These are phyloP conservation scores for Sporothrix schenckii DNA, from an alignment of 2,329 filamentous ascomycete genomes.

Conservation along the genomic window DNA sequence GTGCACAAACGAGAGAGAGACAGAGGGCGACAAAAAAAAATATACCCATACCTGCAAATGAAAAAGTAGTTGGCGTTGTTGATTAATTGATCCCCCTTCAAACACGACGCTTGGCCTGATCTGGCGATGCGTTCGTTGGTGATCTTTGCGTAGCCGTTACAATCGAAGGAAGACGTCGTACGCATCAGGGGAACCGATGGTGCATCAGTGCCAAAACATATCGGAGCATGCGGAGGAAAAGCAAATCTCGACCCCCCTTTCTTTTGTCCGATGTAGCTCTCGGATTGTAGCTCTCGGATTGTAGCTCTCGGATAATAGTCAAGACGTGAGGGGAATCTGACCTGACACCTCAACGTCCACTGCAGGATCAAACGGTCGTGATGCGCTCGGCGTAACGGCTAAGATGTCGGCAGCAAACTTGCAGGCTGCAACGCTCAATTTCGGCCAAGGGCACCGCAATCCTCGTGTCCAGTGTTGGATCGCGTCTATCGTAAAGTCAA, in stretches of 20 bases:
- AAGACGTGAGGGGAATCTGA: not conserved
- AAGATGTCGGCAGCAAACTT: conserved; percentile 3
- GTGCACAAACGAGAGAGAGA: not conserved
- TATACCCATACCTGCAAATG: no score
- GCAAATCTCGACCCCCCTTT: not conserved
- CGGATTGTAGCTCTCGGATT: no score
- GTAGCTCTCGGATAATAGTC: not conserved
- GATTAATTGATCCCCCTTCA: not conserved
- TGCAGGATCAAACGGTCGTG: not conserved
- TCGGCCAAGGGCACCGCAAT: not conserved
- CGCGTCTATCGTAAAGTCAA: no score
- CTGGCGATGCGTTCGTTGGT: not conserved
- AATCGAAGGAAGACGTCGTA: not conserved
- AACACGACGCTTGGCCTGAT: conserved; percentile 2
- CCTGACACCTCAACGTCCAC: not conserved
- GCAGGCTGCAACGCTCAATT: conserved; percentile 1
- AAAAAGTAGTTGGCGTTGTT: not conserved
- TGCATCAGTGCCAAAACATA: not conserved
- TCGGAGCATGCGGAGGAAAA: not conserved
- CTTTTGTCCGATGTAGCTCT: not conserved
- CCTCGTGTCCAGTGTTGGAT: conserved; percentile 1
- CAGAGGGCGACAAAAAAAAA: not conserved
- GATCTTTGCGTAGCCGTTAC: not conserved
- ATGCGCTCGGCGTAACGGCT: not conserved
- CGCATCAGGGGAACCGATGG: not conserved